These are phyloP conservation scores for Pholiota adiposa DNA, from an alignment of 1,284 basidiomycete genomes.

Conservation along the genomic window DNA sequence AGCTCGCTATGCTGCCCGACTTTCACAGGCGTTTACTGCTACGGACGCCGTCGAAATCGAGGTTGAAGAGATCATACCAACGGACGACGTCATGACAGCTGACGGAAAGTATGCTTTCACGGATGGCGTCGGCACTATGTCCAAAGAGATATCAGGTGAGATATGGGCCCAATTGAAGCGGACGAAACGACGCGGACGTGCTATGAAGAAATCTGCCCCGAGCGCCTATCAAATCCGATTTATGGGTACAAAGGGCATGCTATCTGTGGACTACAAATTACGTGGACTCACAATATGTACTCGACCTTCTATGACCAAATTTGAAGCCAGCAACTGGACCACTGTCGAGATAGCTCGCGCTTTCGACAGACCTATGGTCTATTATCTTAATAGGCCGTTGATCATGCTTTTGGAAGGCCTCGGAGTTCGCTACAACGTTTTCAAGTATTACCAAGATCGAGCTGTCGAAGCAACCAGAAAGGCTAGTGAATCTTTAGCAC, in stretches of 20 bases:
- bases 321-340: constrained; percentile 49
- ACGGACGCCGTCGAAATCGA: constrained; percentile 61
- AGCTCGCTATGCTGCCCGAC: constrained; percentile 70
- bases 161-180: constrained; percentile 52
- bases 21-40: constrained; percentile 75
- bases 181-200: constrained; percentile 40
- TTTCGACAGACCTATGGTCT: constrained; percentile 61
- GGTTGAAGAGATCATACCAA: constrained; percentile 52
- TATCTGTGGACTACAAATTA: constrained; percentile 58
- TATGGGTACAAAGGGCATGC: constrained; percentile 65
- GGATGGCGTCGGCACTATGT: constrained; percentile 74
- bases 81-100: constrained; percentile 48
- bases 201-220: constrained; percentile 40
- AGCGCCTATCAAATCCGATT: constrained; percentile 64
- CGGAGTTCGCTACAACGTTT: constrained; percentile 56
- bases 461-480: constrained; percentile 52
- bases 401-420: constrained; percentile 70
- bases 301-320: constrained; percentile 67
- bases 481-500: constrained; percentile 45
- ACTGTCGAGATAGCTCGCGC: constrained; percentile 67
- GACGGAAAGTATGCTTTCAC: constrained; percentile 55
- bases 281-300: constrained; percentile 50
- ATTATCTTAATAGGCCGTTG: constrained; percentile 69
- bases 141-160: constrained; percentile 53
- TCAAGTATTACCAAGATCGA: constrained; percentile 56